These are phyloP conservation scores for Mycena vitilis DNA, from an alignment of 768 basidiomycete genomes.

Conservation along the genomic window DNA sequence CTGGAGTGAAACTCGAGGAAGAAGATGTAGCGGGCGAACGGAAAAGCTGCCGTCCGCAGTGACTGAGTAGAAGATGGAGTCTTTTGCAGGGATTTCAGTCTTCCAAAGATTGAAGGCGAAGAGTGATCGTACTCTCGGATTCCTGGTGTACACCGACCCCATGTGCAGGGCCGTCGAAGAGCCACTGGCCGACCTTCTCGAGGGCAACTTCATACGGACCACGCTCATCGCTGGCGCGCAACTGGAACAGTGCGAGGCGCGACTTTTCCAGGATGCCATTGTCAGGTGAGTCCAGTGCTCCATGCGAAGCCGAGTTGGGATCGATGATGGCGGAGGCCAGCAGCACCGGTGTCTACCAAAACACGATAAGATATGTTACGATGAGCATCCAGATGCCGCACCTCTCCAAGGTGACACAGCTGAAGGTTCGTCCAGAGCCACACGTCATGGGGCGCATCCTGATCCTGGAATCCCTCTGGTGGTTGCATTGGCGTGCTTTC, in stretches of 20 bases:
- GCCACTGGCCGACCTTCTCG: conserved; percentile 65
- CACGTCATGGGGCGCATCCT: conserved; percentile 45
- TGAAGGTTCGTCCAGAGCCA: conserved; percentile 60
- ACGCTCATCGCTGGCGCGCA: conserved; percentile 42
- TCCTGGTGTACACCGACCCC: conserved; percentile 60
- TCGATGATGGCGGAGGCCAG: conserved; percentile 60
- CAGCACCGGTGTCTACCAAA: conserved; percentile 52
- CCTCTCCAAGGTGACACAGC: conserved; percentile 53
- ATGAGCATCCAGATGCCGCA: conserved; percentile 35
- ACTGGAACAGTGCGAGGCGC: conserved; percentile 53
- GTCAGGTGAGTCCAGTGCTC: conserved; percentile 47
- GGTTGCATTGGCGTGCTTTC: conserved; percentile 42
- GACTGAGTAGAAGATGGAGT: conserved; percentile 55
- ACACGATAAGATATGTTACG: conserved; percentile 16
- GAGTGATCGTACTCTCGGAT: conserved; percentile 55
- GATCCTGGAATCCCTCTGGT: conserved; percentile 49
- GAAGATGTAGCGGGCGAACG: conserved; percentile 52
- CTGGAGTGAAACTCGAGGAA: conserved; percentile 39
- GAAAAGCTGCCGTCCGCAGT: conserved; percentile 58
- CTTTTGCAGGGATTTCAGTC: conserved; percentile 43
- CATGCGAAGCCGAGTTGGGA: conserved; percentile 45
- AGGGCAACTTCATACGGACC: conserved; percentile 52
- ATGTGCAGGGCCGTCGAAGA: conserved; percentile 59
- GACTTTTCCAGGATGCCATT: conserved; percentile 51
- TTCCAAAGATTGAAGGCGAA: conserved; percentile 2